phyloP scores from a whole-genome alignment of 2,329 filamentous ascomycete genomes.

The Fusarium buharicum region DNA sequence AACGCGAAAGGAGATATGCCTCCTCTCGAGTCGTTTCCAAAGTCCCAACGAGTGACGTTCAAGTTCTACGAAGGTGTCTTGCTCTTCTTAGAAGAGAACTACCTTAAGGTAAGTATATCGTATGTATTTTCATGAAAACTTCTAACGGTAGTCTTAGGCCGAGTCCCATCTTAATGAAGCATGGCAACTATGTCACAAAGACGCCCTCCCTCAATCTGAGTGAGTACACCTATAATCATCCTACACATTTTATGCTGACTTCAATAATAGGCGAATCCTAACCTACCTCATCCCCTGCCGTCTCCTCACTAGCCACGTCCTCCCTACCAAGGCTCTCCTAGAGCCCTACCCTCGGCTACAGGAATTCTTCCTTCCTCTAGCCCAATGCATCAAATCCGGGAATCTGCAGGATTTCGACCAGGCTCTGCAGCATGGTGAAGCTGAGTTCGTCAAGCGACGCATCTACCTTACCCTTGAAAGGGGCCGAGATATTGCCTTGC shows the following conservation, averaged over 20 bases:
- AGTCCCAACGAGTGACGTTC: slow-evolving; percentile 92
- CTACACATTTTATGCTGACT: slow-evolving; percentile 4
- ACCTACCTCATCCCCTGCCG: slow-evolving; percentile 96
- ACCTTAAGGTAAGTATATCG: slow-evolving; percentile 68
- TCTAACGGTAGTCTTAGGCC: slow-evolving; percentile 61
- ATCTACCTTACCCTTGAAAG: slow-evolving; percentile 96
- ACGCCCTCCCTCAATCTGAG: slow-evolving; percentile 82
- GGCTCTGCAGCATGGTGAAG: slow-evolving; percentile 82
- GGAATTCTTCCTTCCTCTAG: slow-evolving; percentile 80
- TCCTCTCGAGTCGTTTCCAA: slow-evolving; percentile 80
- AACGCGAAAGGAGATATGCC: slow-evolving; percentile 80
- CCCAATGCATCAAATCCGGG: slow-evolving; percentile 80
- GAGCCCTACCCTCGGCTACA: slow-evolving; percentile 80
- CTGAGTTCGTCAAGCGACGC: slow-evolving; percentile 91
- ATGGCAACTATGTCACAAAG: slow-evolving; percentile 81
- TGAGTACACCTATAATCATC: slow-evolving; percentile 54
- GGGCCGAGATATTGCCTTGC: slow-evolving; percentile 88
- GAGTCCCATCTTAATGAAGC: slow-evolving; percentile 84
- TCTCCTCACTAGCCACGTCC: slow-evolving; percentile 84
- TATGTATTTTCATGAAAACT: neutral
- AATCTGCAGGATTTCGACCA: slow-evolving; percentile 86
- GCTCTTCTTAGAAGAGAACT: slow-evolving; percentile 95
- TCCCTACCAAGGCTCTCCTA: slow-evolving; percentile 79
- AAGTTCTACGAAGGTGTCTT: slow-evolving; percentile 96
- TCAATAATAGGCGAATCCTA: slow-evolving; percentile 75